These are phyloP conservation scores for Tetratostichococcus sp. DNA, from an alignment of 139 green algal genomes.

Conservation along the genomic window DNA sequence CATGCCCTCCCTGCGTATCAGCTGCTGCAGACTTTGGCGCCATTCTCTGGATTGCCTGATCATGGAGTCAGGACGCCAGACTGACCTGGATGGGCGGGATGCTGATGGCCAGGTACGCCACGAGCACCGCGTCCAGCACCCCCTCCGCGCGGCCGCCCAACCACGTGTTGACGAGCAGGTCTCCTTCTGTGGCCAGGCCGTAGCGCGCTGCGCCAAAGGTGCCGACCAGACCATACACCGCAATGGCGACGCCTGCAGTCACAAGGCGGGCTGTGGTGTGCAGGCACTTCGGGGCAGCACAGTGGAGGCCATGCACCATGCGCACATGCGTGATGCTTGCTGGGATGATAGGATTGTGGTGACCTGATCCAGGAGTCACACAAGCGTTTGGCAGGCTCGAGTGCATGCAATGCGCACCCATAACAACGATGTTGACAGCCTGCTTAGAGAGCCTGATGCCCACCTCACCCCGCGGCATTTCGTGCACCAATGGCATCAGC, in stretches of 20 bases:
- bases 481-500: slow-evolving; percentile 46
- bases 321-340: too few species aligned
- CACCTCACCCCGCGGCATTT: slow-evolving; percentile 40
- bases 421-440: slow-evolving; percentile 31
- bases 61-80: too few species aligned
- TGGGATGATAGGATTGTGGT: too few species aligned
- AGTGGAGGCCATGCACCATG: too few species aligned
- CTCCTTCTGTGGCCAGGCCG: slow-evolving; percentile 33
- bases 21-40: too few species aligned
- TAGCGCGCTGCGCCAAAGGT: slow-evolving; percentile 47
- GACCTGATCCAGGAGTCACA: too few species aligned
- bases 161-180: slow-evolving; percentile 52
- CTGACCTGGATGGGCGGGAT: slow-evolving; percentile 43
- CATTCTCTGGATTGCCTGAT: too few species aligned
- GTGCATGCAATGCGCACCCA: too few species aligned
- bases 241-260: slow-evolving; percentile 20
- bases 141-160: slow-evolving; percentile 28
- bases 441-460: slow-evolving; percentile 25
- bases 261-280: neutral
- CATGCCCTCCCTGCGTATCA: too few species aligned
- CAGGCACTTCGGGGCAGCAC: too few species aligned
- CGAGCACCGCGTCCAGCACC: slow-evolving; percentile 26
- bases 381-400: too few species aligned
- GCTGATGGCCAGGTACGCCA: slow-evolving; percentile 40
- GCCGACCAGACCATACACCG: slow-evolving; percentile 36